Conservation (phyloP, 129 eudicot species). For the Centrapalus pauciflorus region DNA sequence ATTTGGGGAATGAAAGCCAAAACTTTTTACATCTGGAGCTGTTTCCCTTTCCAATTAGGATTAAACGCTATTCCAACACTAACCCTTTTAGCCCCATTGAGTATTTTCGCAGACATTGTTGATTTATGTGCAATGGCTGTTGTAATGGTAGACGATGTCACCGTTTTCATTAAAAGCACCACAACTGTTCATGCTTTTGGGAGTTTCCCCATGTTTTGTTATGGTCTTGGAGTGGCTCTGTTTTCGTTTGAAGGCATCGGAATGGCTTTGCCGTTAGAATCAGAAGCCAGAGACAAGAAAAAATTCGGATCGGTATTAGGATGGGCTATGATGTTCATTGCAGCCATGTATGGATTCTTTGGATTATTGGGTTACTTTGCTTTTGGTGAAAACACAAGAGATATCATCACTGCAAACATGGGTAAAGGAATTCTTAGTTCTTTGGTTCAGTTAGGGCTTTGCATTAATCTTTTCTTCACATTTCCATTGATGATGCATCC, state of each 20-base stretch:
- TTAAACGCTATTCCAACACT: conserved; percentile 50
- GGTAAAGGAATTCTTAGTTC: conserved; percentile 44
- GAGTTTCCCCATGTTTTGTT: conserved; percentile 33
- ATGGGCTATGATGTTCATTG: conserved; percentile 43
- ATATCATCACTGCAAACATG: conserved; percentile 46
- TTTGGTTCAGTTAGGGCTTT: conserved; percentile 49
- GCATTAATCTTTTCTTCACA: conserved; percentile 53
- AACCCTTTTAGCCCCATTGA: conserved; percentile 59
- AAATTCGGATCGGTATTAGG: conserved; percentile 35
- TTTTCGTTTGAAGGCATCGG: conserved; percentile 71
- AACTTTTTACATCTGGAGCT: conserved; percentile 43
- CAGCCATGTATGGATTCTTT: conserved; percentile 42
- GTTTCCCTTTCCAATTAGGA: conserved; percentile 54
- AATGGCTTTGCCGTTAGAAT: conserved; percentile 56
- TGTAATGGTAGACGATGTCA: conserved; percentile 42
- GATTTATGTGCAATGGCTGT: conserved; percentile 50
- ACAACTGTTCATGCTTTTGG: conserved; percentile 34
- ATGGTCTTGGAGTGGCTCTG: conserved; percentile 55
- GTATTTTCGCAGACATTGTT: conserved; percentile 57
- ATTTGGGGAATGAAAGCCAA: conserved; percentile 37
- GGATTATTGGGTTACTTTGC: conserved; percentile 58
- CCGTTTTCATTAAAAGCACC: neutral
- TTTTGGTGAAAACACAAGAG: conserved; percentile 47
- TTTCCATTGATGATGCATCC: conserved; percentile 71
- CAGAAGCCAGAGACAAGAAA: conserved; percentile 44